Percentiles rank a stretch among this genome's conserved stretches.
Evolutionary conservation across 352 stramenopile species (phyloP).

Genomic region (Peronosclerospora sorghi): DNA sequence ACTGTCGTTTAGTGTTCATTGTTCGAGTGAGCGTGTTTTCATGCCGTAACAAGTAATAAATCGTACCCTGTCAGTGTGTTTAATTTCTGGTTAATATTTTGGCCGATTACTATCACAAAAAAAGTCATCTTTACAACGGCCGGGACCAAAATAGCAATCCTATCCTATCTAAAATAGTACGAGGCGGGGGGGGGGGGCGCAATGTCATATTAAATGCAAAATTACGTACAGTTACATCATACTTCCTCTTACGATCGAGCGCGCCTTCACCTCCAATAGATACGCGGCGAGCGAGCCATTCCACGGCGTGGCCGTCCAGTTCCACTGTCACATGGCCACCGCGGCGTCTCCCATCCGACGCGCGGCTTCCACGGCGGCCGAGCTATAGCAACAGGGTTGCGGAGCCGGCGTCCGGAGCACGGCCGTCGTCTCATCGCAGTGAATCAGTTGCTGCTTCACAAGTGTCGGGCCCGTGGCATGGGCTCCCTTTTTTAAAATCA

Average conservation of each 20-base stretch:
- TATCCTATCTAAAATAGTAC: background rate
- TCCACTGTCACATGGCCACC: slow-evolving; percentile 6
- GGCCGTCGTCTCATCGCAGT: slow-evolving; percentile 17
- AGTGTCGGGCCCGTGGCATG: slow-evolving; percentile 31
- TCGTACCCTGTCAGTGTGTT: too few species aligned
- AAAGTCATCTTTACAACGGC: background rate
- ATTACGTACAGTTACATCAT: too few species aligned
- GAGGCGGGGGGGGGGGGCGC: background rate
- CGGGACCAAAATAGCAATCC: background rate
- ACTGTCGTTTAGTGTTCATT: too few species aligned
- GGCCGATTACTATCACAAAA: background rate
- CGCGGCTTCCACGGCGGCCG: slow-evolving; percentile 14
- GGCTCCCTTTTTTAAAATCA: slow-evolving; percentile 22
- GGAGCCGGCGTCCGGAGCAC: slow-evolving; percentile 6
- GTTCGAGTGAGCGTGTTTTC: too few species aligned
- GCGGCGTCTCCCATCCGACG: slow-evolving; percentile 15
- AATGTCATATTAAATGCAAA: too few species aligned
- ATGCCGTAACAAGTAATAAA: too few species aligned
- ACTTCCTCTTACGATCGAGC: too few species aligned
- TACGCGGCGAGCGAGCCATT: too few species aligned
- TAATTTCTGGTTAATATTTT: slow-evolving; percentile 1
- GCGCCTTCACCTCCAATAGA: too few species aligned
- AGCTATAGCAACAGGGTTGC: slow-evolving; percentile 24
- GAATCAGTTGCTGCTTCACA: slow-evolving; percentile 35
- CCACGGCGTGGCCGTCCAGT: too few species aligned